Conservation (phyloP, 352 stramenopile species). For the Phytophthora hibernalis region DNA sequence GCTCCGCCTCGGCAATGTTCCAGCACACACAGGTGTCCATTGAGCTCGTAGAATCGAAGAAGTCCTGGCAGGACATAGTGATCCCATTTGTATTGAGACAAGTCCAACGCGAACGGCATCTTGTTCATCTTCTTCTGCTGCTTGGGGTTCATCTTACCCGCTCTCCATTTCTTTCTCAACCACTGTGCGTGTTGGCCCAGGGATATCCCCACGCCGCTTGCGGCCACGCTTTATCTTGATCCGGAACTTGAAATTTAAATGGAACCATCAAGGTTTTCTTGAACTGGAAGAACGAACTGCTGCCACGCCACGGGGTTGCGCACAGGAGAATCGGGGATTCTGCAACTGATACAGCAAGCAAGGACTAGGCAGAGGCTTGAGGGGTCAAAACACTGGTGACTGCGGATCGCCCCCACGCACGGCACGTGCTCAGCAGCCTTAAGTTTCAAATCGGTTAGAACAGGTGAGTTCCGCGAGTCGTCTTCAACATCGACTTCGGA, state of each 20-base stretch:
- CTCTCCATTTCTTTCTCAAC: slow-evolving; percentile 4
- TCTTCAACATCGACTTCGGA: too few relatives aligned
- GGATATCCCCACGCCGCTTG: slow-evolving; percentile 9
- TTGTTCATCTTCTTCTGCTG: slow-evolving; percentile 27
- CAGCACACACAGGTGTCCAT: slow-evolving; percentile 42
- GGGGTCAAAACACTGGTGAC: neutral
- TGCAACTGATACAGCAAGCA: neutral
- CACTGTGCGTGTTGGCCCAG: neutral
- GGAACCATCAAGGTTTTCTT: slow-evolving; percentile 6
- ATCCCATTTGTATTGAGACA: slow-evolving; percentile 33
- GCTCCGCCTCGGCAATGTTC: neutral
- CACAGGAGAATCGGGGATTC: neutral
- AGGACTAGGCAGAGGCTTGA: neutral
- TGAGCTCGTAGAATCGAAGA: slow-evolving; percentile 31
- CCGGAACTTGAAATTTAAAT: neutral
- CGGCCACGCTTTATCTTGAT: neutral
- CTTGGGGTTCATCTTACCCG: slow-evolving; percentile 4
- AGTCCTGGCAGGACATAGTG: slow-evolving; percentile 38
- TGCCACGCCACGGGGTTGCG: slow-evolving; percentile 4
- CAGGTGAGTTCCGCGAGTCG: too few relatives aligned
- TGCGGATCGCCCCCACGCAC: neutral
- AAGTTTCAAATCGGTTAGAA: too few relatives aligned
- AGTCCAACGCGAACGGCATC: slow-evolving; percentile 38
- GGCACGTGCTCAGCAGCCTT: neutral
- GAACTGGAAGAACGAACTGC: neutral